Evolutionary conservation across 179 eudicot species (phyloP).

Genomic region (Silene coronaria): DNA sequence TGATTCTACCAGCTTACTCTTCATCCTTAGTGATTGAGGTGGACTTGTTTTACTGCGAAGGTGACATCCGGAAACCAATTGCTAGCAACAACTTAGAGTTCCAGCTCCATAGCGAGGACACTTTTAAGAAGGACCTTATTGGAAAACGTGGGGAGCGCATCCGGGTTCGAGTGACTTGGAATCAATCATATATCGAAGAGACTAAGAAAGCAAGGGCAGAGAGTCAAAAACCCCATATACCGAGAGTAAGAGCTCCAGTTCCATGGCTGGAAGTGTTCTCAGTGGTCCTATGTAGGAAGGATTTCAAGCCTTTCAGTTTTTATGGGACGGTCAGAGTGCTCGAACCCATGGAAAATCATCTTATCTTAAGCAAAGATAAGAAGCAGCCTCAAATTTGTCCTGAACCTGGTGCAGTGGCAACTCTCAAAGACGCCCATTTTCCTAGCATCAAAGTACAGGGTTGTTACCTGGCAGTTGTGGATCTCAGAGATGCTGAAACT

Average conservation of each 20-base stretch:
- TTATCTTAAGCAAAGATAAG: neutral
- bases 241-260: too few species aligned
- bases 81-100: constrained; percentile 8
- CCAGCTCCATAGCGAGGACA: neutral
- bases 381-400: neutral
- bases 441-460: neutral
- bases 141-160: constrained; percentile 2
- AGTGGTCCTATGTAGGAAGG: neutral
- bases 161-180: constrained; percentile 13
- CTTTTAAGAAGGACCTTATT: constrained; percentile 7
- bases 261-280: neutral
- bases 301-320: neutral
- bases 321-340: neutral
- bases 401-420: neutral
- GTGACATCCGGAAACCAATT: neutral
- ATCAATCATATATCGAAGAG: neutral
- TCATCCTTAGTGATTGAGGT: constrained; percentile 9
- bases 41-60: neutral
- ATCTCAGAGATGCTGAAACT: neutral
- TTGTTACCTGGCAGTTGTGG: neutral
- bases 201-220: too few species aligned
- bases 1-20: constrained; percentile 8
- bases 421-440: neutral
- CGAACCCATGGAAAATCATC: too few species aligned
- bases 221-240: too few species aligned